These are phyloP conservation scores for Ascocoryne sarcoides DNA, from an alignment of 2,329 filamentous ascomycete genomes.

Conservation along the genomic window DNA sequence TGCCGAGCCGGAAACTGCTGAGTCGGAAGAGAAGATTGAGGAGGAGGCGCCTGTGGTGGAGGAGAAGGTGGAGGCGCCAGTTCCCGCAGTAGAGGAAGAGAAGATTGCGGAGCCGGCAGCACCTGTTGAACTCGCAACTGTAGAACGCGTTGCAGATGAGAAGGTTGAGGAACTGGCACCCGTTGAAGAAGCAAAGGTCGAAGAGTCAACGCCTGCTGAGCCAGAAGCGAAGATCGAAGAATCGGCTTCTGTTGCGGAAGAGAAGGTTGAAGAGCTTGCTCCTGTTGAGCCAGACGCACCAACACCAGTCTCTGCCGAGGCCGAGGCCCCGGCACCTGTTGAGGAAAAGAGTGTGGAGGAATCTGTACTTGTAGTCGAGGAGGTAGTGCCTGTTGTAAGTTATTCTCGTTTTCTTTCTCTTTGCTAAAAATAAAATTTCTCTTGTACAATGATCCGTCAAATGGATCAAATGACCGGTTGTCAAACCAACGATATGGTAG, in stretches of 20 bases:
- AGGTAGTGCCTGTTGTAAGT: background rate
- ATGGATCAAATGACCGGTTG: no score
- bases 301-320: no score
- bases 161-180: background rate
- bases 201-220: background rate
- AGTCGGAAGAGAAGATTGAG: slow-evolving; percentile 2
- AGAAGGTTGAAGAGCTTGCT: slow-evolving; percentile 1
- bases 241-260: background rate
- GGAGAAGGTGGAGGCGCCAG: background rate
- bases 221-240: slow-evolving; percentile 1
- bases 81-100: background rate
- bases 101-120: background rate
- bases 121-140: background rate
- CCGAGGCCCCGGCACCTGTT: slow-evolving; percentile 1
- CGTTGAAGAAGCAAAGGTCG: background rate
- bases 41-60: slow-evolving; percentile 2
- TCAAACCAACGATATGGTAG: no score
- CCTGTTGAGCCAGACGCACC: no score
- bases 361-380: background rate
- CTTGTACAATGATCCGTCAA: no score
- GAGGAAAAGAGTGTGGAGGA: slow-evolving; percentile 1
- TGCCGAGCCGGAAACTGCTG: background rate
- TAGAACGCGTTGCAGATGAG: background rate
- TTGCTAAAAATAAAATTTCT: no score
- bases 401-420: no score